phyloP scores from a whole-genome alignment of 495 filamentous ascomycete species.

The Aspergillus campestris region DNA sequence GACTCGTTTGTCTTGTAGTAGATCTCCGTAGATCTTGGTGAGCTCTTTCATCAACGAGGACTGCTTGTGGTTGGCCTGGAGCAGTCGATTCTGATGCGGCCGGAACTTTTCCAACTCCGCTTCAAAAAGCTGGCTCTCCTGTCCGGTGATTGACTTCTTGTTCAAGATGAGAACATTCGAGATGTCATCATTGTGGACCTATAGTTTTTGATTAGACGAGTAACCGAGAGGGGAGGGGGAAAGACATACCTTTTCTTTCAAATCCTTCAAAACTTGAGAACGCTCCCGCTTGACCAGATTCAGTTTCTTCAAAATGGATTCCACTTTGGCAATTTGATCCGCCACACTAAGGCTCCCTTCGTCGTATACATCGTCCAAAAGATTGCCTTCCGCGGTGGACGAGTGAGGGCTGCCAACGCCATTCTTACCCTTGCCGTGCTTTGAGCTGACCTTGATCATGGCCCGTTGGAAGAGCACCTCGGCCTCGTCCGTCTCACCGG shows the following conservation, averaged over 20 bases:
- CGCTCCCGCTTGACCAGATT: slow-evolving; percentile 88
- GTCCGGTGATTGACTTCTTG: slow-evolving; percentile 79
- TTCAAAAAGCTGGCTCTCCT: slow-evolving; percentile 85
- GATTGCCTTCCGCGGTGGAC: slow-evolving; percentile 56
- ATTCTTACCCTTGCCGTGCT: slow-evolving; percentile 53
- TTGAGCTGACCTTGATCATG: slow-evolving; percentile 56
- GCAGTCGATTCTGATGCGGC: slow-evolving; percentile 80
- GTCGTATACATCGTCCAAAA: slow-evolving; percentile 87
- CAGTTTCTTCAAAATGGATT: slow-evolving; percentile 84
- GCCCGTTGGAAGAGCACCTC: slow-evolving; percentile 85
- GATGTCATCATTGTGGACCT: slow-evolving; percentile 95
- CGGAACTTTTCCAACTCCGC: slow-evolving; percentile 93
- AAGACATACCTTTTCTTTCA: slow-evolving; percentile 82
- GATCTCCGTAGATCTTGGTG: slow-evolving; percentile 74
- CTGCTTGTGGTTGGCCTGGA: slow-evolving; percentile 93
- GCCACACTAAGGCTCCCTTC: slow-evolving; percentile 70
- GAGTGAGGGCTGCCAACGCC: slow-evolving; percentile 51
- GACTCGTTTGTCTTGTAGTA: slow-evolving; percentile 91
- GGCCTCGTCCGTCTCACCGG: slow-evolving; percentile 79
- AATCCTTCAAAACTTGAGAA: slow-evolving; percentile 83
- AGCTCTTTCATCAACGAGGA: slow-evolving; percentile 90
- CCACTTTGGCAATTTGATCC: slow-evolving; percentile 82
- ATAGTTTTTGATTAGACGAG: slow-evolving; percentile 1
- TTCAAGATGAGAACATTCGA: slow-evolving; percentile 95
- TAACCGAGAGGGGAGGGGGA: background rate